phyloP scores from a whole-genome alignment of 352 stramenopile genomes.

The Thalassiosira mediterranea region DNA sequence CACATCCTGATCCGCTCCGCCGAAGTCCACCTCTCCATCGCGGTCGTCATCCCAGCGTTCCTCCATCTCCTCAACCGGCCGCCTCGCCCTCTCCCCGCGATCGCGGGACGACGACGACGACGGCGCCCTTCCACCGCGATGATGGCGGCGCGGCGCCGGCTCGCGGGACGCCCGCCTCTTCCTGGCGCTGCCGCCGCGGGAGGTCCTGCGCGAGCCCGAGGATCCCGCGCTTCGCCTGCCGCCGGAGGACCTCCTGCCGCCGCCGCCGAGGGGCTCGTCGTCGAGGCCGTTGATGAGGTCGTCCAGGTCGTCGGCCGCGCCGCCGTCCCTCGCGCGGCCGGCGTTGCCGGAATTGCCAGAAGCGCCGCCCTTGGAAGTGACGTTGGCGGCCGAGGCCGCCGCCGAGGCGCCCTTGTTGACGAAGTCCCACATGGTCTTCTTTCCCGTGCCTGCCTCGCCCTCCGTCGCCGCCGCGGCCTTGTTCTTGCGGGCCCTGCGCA shows the following conservation, averaged over 20 bases:
- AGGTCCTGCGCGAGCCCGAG: not conserved
- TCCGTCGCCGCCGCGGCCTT: conserved; percentile 9
- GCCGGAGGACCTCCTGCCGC: not conserved
- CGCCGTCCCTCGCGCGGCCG: not conserved
- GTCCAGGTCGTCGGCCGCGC: conserved; percentile 37
- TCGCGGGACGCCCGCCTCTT: conserved; percentile 7
- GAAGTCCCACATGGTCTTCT: conserved; percentile 56
- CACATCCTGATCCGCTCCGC: conserved; percentile 6
- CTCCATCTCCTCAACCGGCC: not conserved
- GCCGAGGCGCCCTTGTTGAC: conserved; percentile 37
- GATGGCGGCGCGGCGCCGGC: not conserved
- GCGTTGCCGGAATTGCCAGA: too few relatives aligned
- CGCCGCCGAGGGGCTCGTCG: conserved; percentile 12
- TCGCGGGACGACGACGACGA: not conserved
- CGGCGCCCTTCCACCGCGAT: conserved; percentile 10
- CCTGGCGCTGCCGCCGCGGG: not conserved
- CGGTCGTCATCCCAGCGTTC: conserved; percentile 9
- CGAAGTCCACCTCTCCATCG: conserved; percentile 16
- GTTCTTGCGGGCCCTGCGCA: conserved; percentile 77
- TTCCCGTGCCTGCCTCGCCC: conserved; percentile 1
- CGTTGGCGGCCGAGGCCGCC: not conserved
- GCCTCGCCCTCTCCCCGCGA: not conserved
- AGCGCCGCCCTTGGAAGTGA: not conserved
- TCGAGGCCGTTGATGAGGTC: conserved; percentile 61
- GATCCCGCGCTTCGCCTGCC: not conserved